Base-by-base conservation (phyloP, 805 yeast genomes). In the Scheffersomyces ergatensis region DNA sequence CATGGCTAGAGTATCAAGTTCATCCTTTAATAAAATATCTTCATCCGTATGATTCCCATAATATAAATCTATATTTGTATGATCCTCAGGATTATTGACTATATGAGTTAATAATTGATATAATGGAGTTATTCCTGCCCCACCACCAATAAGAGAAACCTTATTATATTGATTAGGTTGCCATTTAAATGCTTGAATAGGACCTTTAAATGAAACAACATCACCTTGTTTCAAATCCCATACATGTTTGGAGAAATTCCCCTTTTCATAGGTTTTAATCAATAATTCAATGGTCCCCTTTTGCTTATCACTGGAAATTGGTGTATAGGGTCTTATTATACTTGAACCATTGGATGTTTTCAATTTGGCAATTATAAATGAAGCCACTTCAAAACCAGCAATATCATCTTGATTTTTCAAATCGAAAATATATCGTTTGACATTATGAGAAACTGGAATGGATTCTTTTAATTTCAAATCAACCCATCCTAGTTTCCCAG, bases 101-200 rank as follows among this genome's bases (percentile, higher is more conserved):
- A 89, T 82, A 12, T 93, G 85, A 51, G 85, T 84, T 51, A 89
- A 79, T 51, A 89, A 82, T 70, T 89, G 96, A 65, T 80, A 87
- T 96, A 89, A 89, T 59, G 96, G 96, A 8, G 96, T 83, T 53
- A 89, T 84, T 60, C 97, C 97, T 21, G 97, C 86, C 55, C 97
- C 97, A 50, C 97, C 97, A 27, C 96, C 95, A 47, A 90, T 81
- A 96, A 89, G 89, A 38, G 84, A 87, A 44, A 89, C 72, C 44
- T 76, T 74, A 41, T 73, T 67, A 43, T 77, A 80, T 80, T 83
- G 80, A 67, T 85, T 85, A 50, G 92, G 87, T 37, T 78, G 70
- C 68, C 89, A 89, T 47, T 80, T 76, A 72, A 85, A 88, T 56
- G 79, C 78, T 8, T 97, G 97, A 66, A 85, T 85, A 52, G 97